Evolutionary conservation across 768 basidiomycete species (phyloP).

Genomic region (Tulasnella sp.): DNA sequence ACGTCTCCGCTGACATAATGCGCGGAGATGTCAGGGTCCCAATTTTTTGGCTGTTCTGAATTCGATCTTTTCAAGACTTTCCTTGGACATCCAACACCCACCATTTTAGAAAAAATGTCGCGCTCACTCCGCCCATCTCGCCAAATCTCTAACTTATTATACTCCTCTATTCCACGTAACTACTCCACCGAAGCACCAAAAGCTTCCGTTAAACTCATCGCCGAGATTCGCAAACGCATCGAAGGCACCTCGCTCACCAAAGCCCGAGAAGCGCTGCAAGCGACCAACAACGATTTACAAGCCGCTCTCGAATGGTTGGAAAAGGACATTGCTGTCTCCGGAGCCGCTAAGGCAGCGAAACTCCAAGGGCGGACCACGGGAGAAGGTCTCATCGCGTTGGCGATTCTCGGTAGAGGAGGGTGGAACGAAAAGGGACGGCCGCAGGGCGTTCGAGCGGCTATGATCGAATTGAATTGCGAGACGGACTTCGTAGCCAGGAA

Average conservation of each 20-base stretch:
- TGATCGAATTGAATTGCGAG: conserved; percentile 94
- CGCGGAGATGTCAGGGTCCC: conserved; percentile 9
- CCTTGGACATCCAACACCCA: neutral
- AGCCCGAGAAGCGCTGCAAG: conserved; percentile 83
- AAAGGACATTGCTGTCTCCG: conserved; percentile 68
- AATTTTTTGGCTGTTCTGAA: neutral
- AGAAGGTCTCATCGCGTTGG: conserved; percentile 81
- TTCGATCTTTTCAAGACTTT: neutral
- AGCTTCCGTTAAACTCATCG: conserved; percentile 66
- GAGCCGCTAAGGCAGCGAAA: conserved; percentile 82
- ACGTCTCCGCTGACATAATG: conserved; percentile 11
- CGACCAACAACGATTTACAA: conserved; percentile 71
- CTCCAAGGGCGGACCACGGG: conserved; percentile 71
- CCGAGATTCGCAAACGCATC: conserved; percentile 78
- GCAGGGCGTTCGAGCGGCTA: conserved; percentile 70
- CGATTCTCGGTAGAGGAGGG: conserved; percentile 67
- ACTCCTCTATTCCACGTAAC: neutral
- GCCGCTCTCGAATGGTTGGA: conserved; percentile 80
- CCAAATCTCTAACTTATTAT: conserved; percentile 17
- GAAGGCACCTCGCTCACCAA: conserved; percentile 71
- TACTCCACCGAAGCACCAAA: conserved; percentile 20
- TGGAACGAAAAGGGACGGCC: conserved; percentile 46
- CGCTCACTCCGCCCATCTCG: conserved; percentile 12
- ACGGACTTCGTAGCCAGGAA: conserved; percentile 95
- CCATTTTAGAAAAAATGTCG: neutral